A percentile compares a stretch with the other conserved stretches of the same genome.
phyloP scores from a whole-genome alignment of 2,329 filamentous ascomycete genomes.

The Cladosporium velox region DNA sequence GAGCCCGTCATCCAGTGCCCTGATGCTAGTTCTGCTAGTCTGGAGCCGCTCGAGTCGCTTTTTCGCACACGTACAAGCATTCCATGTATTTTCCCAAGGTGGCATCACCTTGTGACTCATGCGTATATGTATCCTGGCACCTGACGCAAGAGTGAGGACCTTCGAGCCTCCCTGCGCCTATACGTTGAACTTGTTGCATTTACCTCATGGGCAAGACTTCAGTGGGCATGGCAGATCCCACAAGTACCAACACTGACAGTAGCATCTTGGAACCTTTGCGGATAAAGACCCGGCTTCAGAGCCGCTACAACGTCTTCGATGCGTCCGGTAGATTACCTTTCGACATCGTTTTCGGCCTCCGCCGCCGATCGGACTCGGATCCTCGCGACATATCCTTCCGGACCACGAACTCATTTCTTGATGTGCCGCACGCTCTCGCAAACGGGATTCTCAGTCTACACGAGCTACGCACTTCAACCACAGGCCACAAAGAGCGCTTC shows the following conservation, averaged over 20 bases:
- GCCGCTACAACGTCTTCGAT: constrained; percentile 25
- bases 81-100: background rate
- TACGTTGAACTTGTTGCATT: background rate
- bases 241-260: background rate
- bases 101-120: background rate
- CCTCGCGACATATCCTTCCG: constrained; percentile 23
- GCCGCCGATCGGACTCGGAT: constrained; percentile 24
- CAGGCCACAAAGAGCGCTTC: background rate
- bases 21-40: background rate
- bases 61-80: background rate
- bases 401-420: constrained; percentile 21
- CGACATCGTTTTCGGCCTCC: constrained; percentile 26
- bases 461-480: constrained; percentile 1
- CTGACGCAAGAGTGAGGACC: background rate
- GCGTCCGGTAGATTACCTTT: constrained; percentile 26
- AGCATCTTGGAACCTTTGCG: constrained; percentile 11
- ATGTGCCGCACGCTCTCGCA: constrained; percentile 27
- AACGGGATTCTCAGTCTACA: constrained; percentile 23
- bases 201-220: background rate
- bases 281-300: constrained; percentile 22
- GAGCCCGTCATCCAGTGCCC: background rate
- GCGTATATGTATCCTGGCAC: background rate
- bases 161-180: background rate
- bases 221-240: background rate
- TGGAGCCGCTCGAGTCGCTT: background rate